These are phyloP conservation scores for Ambrosia artemisiifolia DNA, from an alignment of 129 eudicot species.

Conservation along the genomic window DNA sequence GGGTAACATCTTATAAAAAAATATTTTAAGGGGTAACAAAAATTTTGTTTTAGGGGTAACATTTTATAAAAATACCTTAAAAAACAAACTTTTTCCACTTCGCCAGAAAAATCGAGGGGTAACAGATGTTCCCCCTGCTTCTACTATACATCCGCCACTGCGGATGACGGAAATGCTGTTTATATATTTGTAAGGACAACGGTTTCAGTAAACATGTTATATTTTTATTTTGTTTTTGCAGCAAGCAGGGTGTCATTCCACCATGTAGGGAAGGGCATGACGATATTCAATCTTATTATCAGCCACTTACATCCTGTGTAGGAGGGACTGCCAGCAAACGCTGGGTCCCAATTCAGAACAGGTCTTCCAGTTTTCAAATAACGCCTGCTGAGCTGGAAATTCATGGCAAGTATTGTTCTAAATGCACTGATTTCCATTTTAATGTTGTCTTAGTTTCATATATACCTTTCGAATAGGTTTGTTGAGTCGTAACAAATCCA, in stretches of 20 bases:
- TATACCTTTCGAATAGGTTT: neutral
- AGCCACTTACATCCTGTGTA: conserved; percentile 70
- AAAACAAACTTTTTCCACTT: no score
- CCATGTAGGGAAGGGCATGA: conserved; percentile 69
- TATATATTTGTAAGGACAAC: neutral
- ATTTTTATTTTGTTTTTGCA: conserved; percentile 15
- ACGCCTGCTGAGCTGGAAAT: conserved; percentile 53
- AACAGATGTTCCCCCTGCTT: no score
- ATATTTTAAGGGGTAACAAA: no score
- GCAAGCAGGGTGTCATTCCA: conserved; percentile 58
- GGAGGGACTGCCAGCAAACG: conserved; percentile 71
- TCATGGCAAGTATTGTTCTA: conserved; percentile 58
- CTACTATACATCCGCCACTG: no score
- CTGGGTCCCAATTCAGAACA: conserved; percentile 81
- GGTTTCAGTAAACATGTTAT: neutral
- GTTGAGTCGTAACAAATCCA: no score
- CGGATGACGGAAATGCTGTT: neutral
- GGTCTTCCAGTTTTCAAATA: conserved; percentile 52
- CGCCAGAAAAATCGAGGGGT: no score
- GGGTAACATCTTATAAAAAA: no score
- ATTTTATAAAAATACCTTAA: no score
- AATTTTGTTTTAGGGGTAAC: no score
- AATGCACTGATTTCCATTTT: neutral
- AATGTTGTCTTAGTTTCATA: neutral
- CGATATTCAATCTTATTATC: conserved; percentile 69